Conservation (phyloP, 1,139 yeast genomes). For the Pichia sp. region DNA sequence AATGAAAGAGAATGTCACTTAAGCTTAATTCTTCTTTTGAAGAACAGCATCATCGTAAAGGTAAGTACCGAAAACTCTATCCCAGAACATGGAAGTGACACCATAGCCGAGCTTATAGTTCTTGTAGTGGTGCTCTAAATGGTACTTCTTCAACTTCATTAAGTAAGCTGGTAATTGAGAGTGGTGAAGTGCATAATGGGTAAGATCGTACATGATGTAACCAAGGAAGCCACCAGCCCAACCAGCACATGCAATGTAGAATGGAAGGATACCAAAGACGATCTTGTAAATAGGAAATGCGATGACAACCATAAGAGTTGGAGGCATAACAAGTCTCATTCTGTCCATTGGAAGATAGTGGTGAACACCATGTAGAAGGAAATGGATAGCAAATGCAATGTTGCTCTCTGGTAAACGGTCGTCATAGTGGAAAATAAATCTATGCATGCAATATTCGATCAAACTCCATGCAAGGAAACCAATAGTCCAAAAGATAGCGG, state of each 20-base stretch:
- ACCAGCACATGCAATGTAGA: slow-evolving; percentile 54
- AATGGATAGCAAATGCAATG: slow-evolving; percentile 70
- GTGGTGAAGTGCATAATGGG: slow-evolving; percentile 89
- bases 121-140: slow-evolving; percentile 95
- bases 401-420: slow-evolving; percentile 76
- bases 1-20: background rate
- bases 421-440: slow-evolving; percentile 92
- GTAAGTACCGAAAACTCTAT: slow-evolving; percentile 74
- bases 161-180: slow-evolving; percentile 66
- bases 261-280: slow-evolving; percentile 54
- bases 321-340: slow-evolving; percentile 92
- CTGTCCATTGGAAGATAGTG: slow-evolving; percentile 97
- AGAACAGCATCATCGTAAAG: slow-evolving; percentile 30
- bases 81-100: slow-evolving; percentile 93
- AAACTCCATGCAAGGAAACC: slow-evolving; percentile 92
- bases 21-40: slow-evolving; percentile 24
- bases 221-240: slow-evolving; percentile 97
- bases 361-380: slow-evolving; percentile 90
- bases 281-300: slow-evolving; percentile 54
- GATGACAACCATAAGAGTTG: slow-evolving; percentile 60
- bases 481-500: slow-evolving; percentile 36
- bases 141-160: slow-evolving; percentile 79
- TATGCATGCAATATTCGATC: slow-evolving; percentile 78
- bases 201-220: slow-evolving; percentile 81
- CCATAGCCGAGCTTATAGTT: slow-evolving; percentile 96